Base-by-base conservation (phyloP, 805 yeast genomes). In the Suhomyces pyralidae region DNA sequence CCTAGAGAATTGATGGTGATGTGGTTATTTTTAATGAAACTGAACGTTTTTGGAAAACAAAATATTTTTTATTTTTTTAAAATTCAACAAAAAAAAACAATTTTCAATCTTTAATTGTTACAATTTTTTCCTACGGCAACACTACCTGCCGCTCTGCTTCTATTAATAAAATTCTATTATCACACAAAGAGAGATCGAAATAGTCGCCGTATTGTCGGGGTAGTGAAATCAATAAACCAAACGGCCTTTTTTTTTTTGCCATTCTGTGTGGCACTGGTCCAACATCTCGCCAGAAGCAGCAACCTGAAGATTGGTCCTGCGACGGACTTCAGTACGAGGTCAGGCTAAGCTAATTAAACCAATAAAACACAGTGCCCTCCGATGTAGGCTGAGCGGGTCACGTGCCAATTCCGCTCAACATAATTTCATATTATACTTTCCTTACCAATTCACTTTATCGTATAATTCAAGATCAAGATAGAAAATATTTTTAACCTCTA, bases 401-500 rank as follows among this genome's bases (percentile, higher is more conserved):
- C 15, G n/a, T 32, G 17, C 5, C 36, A n/a, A 19, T 38, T 38
- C 12, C 24, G 7, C 14, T 38, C 24, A 38, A 19, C 42, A 19
- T 12, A 19, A 36, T 38, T 38, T 19, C 36, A n/a, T 19, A 10
- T 5, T 9, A 38, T 17, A 5, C 24, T 38, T 17, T 19, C 24
- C 24, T 38, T 12, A 8, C 42, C 42, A 19, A 38, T 38, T 38
- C 42, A 19, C 42, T 38, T 19, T 38, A 19, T 38, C 24, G 42
- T 38, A 38, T n/a, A 38, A 38, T 19, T 5, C 24, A 19, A 17
- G 42, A 38, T 38, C 24, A 38, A 24, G 32, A 45, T 45, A 32
- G 48, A 28, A n/a, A 45, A 30, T 45, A 45, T 45, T 45, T 45
- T 30, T 30, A 32, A 45, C 30, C 24, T 32, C 15, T 45, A 17